A percentile compares a stretch with the other conserved stretches of the same genome.
These are phyloP conservation scores for Ziziphus jujuba DNA, from an alignment of 306 rosid genomes.

Conservation along the genomic window DNA sequence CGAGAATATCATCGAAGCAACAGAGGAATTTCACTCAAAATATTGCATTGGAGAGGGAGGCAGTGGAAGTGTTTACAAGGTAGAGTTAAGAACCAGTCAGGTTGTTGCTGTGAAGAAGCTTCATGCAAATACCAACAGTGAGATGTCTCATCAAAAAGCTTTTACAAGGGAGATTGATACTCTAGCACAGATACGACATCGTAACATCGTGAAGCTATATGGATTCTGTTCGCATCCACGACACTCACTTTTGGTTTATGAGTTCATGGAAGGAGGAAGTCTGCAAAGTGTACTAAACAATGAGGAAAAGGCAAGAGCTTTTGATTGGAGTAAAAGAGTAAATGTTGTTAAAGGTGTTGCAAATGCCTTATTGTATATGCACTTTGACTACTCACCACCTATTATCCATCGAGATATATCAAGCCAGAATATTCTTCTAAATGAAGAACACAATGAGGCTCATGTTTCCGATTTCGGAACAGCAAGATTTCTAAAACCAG, in stretches of 20 bases:
- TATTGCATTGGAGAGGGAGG: constrained; percentile 23
- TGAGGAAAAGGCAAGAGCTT: constrained; percentile 10
- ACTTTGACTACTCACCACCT: constrained; percentile 15
- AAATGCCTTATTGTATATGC: constrained; percentile 22
- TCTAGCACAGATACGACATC: constrained; percentile 14
- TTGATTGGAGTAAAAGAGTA: constrained; percentile 22
- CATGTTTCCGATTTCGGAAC: constrained; percentile 21
- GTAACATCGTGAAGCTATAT: constrained; percentile 15
- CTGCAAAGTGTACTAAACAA: neutral
- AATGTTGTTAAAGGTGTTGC: constrained; percentile 17
- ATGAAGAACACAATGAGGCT: constrained; percentile 3
- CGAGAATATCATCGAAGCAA: constrained; percentile 7
- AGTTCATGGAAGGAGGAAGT: constrained; percentile 21
- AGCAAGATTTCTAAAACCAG: constrained; percentile 9
- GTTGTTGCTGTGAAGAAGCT: constrained; percentile 21
- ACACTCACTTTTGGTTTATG: constrained; percentile 14
- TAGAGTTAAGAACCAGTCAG: neutral
- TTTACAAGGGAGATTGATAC: constrained; percentile 22
- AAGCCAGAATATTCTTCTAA: constrained; percentile 20
- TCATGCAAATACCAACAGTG: neutral
- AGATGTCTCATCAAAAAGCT: neutral
- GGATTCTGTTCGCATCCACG: constrained; percentile 17
- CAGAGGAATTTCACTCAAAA: neutral
- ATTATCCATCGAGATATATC: constrained; percentile 19
- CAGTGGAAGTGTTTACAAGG: constrained; percentile 14